phyloP scores from a whole-genome alignment of 2,329 filamentous ascomycete species.

The Onygena corvina region DNA sequence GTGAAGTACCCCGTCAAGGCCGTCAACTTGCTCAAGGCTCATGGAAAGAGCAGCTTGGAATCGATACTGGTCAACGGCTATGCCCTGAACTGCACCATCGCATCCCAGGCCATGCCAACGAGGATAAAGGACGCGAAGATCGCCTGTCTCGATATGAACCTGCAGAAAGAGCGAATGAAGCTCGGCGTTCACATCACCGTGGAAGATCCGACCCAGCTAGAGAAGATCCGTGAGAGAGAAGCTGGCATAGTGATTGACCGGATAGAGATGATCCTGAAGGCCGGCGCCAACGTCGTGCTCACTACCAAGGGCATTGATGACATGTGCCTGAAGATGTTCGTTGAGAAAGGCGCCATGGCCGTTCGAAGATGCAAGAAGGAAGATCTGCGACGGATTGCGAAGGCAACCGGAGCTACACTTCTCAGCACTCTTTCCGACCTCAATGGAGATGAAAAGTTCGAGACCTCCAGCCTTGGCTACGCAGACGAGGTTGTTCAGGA shows the following conservation, averaged over 20 bases:
- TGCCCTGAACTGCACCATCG: slow-evolving; percentile 95
- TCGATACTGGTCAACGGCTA: slow-evolving; percentile 91
- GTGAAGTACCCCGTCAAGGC: slow-evolving; percentile 97
- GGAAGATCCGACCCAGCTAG: slow-evolving; percentile 90
- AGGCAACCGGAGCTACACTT: slow-evolving; percentile 85
- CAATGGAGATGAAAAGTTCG: slow-evolving; percentile 95
- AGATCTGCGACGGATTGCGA: slow-evolving; percentile 87
- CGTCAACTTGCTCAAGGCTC: slow-evolving; percentile 96
- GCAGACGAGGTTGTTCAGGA: slow-evolving; percentile 97
- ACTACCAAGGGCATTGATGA: slow-evolving; percentile 99
- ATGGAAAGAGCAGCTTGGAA: slow-evolving; percentile 76
- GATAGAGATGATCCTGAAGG: slow-evolving; percentile 94
- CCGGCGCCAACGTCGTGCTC: slow-evolving; percentile 87
- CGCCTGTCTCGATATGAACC: slow-evolving; percentile 90
- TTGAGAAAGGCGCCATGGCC: slow-evolving; percentile 91
- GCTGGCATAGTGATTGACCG: slow-evolving; percentile 85
- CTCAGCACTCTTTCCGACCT: slow-evolving; percentile 89
- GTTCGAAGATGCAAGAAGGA: slow-evolving; percentile 98
- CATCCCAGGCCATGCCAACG: slow-evolving; percentile 95
- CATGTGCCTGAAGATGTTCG: slow-evolving; percentile 81
- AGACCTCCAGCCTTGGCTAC: slow-evolving; percentile 73
- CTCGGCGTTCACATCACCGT: slow-evolving; percentile 96
- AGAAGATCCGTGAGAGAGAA: slow-evolving; percentile 91
- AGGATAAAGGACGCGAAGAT: slow-evolving; percentile 90
- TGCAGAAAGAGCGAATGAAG: slow-evolving; percentile 99